Evolutionary conservation across 257 asterid species (phyloP).

Genomic region (Solanum lycopersicoides): DNA sequence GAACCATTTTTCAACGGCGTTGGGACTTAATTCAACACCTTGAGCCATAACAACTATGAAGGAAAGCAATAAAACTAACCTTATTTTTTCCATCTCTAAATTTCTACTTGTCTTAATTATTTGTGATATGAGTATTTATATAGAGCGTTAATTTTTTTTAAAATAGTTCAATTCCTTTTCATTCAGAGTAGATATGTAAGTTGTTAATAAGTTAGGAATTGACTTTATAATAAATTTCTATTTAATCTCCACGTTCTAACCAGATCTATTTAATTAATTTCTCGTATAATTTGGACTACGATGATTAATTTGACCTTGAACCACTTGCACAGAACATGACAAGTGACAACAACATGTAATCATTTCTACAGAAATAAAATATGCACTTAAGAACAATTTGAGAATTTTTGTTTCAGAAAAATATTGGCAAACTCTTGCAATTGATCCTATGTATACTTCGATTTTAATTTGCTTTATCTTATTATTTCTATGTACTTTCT

Average conservation of each 20-base stretch:
- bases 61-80: neutral
- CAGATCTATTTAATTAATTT: neutral
- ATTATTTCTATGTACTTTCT: neutral
- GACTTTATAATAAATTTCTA: neutral
- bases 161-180: neutral
- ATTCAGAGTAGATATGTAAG: neutral
- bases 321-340: too few relatives aligned
- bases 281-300: neutral
- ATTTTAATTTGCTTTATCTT: neutral
- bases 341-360: neutral
- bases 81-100: neutral
- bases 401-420: neutral
- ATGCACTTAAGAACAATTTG: neutral
- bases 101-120: neutral
- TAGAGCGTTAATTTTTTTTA: neutral
- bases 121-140: neutral
- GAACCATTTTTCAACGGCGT: conserved; percentile 16
- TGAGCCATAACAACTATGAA: neutral
- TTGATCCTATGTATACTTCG: neutral
- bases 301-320: neutral
- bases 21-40: conserved; percentile 1
- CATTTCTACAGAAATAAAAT: neutral
- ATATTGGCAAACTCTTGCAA: neutral
- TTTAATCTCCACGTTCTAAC: neutral
- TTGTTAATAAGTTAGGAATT: neutral